Evolutionary conservation across 169 alveolate species (phyloP).

Genomic region (Toxoplasma gondii): DNA sequence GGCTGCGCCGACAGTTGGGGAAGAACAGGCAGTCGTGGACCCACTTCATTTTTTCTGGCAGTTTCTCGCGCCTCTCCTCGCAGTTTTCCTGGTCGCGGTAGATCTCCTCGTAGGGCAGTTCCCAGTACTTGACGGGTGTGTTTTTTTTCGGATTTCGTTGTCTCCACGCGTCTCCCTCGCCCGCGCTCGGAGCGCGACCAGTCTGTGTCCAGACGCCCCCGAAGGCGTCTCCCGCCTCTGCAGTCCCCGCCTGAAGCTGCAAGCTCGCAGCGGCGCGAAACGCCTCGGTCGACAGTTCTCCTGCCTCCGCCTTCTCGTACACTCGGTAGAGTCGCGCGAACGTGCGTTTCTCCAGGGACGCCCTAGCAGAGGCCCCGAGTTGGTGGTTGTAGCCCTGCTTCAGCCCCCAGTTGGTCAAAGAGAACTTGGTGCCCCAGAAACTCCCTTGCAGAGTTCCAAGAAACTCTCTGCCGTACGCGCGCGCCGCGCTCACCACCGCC

Average conservation of each 20-base stretch:
- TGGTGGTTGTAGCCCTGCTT: not conserved
- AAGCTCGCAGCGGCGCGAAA: too few relatives aligned
- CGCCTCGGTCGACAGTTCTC: not conserved
- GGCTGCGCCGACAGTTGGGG: slow-evolving; percentile 33
- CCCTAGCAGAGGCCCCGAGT: not conserved
- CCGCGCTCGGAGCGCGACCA: not conserved
- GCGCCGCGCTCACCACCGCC: not conserved
- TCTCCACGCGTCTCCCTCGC: not conserved
- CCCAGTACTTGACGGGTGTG: slow-evolving; percentile 26
- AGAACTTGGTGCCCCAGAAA: slow-evolving; percentile 51
- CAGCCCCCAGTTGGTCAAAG: slow-evolving; percentile 25
- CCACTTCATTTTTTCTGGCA: not conserved
- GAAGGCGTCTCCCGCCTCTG: too few relatives aligned
- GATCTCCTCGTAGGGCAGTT: not conserved
- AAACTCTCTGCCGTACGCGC: not conserved
- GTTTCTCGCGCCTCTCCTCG: not conserved
- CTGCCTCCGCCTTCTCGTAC: not conserved
- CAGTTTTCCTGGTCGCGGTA: not conserved
- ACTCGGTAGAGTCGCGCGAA: slow-evolving; percentile 7
- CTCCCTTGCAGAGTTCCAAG: not conserved
- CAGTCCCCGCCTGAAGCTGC: too few relatives aligned
- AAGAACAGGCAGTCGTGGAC: not conserved
- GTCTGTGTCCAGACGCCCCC: too few relatives aligned
- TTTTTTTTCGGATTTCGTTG: not conserved
- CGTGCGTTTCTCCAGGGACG: not conserved